phyloP scores from a whole-genome alignment of 805 yeast genomes.

The Kodamaea lidongshanica region DNA sequence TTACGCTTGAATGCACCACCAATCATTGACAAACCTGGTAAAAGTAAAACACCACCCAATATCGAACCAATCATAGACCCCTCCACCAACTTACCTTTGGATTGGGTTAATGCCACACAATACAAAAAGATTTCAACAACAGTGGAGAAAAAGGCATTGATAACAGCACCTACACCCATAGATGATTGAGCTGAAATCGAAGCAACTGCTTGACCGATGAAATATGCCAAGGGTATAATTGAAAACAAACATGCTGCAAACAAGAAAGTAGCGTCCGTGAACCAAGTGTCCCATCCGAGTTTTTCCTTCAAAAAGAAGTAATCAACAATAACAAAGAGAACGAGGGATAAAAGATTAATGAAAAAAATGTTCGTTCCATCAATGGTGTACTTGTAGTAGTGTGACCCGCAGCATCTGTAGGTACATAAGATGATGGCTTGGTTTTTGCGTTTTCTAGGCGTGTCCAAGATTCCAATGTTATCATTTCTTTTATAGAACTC shows the following conservation, averaged over 20 bases:
- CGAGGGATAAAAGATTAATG: conserved; percentile 75
- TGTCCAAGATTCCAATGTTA: conserved; percentile 12
- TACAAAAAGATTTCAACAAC: conserved; percentile 89
- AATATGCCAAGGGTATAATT: conserved; percentile 89
- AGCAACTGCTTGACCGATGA: conserved; percentile 99
- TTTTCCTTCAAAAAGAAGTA: conserved; percentile 54
- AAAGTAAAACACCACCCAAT: conserved; percentile 80
- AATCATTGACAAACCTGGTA: conserved; percentile 96
- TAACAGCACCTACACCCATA: conserved; percentile 98
- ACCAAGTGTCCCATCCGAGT: conserved; percentile 29
- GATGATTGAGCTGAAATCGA: conserved; percentile 97
- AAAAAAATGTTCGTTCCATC: conserved; percentile 94
- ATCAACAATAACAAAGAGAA: conserved; percentile 75
- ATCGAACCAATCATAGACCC: conserved; percentile 94
- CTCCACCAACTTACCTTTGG: conserved; percentile 85
- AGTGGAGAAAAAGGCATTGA: conserved; percentile 95
- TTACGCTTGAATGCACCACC: conserved; percentile 91
- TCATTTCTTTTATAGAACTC: conserved; percentile 34
- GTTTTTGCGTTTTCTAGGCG: conserved; percentile 33
- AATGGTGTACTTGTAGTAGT: conserved; percentile 91
- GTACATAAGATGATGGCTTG: conserved; percentile 76
- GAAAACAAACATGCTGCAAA: conserved; percentile 76
- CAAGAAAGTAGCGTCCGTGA: conserved; percentile 59
- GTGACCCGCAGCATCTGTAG: conserved; percentile 85
- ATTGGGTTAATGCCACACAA: conserved; percentile 82